Evolutionary conservation across 2,329 filamentous ascomycete species (phyloP).

Genomic region (Ceratocystis huliohia): DNA sequence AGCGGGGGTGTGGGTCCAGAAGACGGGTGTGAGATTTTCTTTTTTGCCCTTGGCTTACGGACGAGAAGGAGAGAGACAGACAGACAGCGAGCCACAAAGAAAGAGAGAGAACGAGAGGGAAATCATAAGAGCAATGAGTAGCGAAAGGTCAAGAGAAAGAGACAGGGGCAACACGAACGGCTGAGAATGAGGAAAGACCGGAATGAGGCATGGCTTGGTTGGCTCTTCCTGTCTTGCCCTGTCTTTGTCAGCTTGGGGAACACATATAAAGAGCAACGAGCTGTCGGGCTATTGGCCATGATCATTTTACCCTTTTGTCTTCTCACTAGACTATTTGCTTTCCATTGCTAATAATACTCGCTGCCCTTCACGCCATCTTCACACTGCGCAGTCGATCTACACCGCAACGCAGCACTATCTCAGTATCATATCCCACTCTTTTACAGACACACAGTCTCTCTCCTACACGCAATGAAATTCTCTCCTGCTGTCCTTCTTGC

Average conservation of each 20-base stretch:
- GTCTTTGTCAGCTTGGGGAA: not conserved
- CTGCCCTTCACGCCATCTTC: too few species aligned
- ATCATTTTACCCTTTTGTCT: too few species aligned
- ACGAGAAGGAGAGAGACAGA: not conserved
- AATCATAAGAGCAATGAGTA: not conserved
- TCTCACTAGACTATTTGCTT: too few species aligned
- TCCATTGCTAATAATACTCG: too few species aligned
- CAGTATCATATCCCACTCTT: not conserved
- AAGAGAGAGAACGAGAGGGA: not conserved
- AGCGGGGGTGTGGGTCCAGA: slow-evolving; percentile 5
- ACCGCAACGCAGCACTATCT: not conserved
- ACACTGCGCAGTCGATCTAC: not conserved
- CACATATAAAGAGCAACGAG: not conserved
- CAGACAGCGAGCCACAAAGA: not conserved
- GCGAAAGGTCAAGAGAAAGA: not conserved
- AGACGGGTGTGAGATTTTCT: not conserved
- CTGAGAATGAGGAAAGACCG: not conserved
- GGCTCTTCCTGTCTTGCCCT: too few species aligned
- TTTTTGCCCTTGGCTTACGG: not conserved
- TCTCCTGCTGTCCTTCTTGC: slow-evolving; percentile 25
- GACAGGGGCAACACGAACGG: not conserved
- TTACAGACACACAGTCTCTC: not conserved
- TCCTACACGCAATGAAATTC: slow-evolving; percentile 29
- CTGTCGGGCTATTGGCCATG: not conserved
- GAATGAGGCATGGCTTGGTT: not conserved